Evolutionary conservation across 202 grass and related monocot genomes (phyloP).

Genomic region (Eragrostis tef): DNA sequence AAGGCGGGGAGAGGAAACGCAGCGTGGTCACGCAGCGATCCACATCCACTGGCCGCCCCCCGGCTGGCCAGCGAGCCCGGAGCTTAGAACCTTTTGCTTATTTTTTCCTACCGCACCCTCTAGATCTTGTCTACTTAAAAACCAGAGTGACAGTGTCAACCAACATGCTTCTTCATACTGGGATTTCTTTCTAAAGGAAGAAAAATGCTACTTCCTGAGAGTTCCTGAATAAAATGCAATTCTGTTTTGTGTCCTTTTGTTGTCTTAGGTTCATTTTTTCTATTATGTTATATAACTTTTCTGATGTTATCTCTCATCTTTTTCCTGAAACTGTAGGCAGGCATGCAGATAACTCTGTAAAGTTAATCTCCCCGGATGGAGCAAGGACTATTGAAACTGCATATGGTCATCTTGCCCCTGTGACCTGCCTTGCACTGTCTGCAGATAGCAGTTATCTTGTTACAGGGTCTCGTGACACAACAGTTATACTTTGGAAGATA

Average conservation of each 20-base stretch:
- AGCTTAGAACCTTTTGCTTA: slow-evolving; percentile 14
- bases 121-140: slow-evolving; percentile 34
- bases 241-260: slow-evolving; percentile 18
- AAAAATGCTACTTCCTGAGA: too few relatives aligned
- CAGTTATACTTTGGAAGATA: slow-evolving; percentile 90
- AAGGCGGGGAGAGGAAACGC: neutral
- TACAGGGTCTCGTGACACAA: slow-evolving; percentile 89
- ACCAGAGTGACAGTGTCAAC: slow-evolving; percentile 18
- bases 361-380: slow-evolving; percentile 86
- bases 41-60: too few relatives aligned
- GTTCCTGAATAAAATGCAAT: slow-evolving; percentile 27
- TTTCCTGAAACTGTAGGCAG: slow-evolving; percentile 68
- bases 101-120: neutral
- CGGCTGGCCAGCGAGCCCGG: too few relatives aligned
- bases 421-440: slow-evolving; percentile 81
- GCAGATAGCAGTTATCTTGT: slow-evolving; percentile 87
- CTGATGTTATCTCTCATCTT: slow-evolving; percentile 32
- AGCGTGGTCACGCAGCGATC: too few relatives aligned
- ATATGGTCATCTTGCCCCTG: slow-evolving; percentile 83
- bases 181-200: too few relatives aligned
- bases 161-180: slow-evolving; percentile 20
- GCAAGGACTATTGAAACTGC: slow-evolving; percentile 98
- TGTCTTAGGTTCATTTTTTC: slow-evolving; percentile 25
- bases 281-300: slow-evolving; percentile 40
- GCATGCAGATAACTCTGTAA: slow-evolving; percentile 95